Evolutionary conservation across 805 yeast species (phyloP).

Genomic region (Hanseniaspora osmophila): DNA sequence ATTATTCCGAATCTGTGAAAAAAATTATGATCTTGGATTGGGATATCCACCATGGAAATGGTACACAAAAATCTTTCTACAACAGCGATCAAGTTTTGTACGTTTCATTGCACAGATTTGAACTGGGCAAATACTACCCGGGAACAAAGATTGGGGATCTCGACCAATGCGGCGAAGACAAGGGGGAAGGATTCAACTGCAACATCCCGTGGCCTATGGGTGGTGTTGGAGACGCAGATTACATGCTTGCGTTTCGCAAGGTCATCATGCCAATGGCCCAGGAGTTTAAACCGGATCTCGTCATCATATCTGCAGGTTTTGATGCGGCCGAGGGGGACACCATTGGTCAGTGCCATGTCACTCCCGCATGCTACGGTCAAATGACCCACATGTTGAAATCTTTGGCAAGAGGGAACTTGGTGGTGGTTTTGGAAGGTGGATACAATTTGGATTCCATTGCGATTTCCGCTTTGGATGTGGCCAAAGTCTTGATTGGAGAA

Average conservation of each 20-base stretch:
- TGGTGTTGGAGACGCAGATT: conserved; percentile 93
- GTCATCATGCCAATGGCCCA: conserved; percentile 77
- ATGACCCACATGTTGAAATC: conserved; percentile 88
- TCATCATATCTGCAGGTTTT: conserved; percentile 86
- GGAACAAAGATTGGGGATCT: conserved; percentile 79
- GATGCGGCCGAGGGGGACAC: conserved; percentile 98
- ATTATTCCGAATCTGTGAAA: conserved; percentile 80
- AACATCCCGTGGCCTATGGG: conserved; percentile 89
- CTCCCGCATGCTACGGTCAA: conserved; percentile 92
- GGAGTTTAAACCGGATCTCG: conserved; percentile 87
- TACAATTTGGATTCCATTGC: conserved; percentile 87
- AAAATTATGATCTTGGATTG: conserved; percentile 79
- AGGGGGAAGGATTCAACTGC: conserved; percentile 75
- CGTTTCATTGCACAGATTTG: conserved; percentile 84
- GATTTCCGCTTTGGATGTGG: conserved; percentile 78
- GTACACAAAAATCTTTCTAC: conserved; percentile 85
- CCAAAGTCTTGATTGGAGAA: conserved; percentile 84
- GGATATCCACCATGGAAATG: conserved; percentile 99
- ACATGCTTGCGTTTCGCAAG: conserved; percentile 76
- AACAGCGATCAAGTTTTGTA: conserved; percentile 84
- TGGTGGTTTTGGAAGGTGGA: conserved; percentile 92
- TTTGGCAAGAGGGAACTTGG: conserved; percentile 74
- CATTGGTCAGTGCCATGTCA: conserved; percentile 89
- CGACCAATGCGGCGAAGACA: conserved; percentile 70
- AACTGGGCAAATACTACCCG: conserved; percentile 84